Conservation (phyloP, 75 land plant species). For the Pinus tabuliformis region DNA sequence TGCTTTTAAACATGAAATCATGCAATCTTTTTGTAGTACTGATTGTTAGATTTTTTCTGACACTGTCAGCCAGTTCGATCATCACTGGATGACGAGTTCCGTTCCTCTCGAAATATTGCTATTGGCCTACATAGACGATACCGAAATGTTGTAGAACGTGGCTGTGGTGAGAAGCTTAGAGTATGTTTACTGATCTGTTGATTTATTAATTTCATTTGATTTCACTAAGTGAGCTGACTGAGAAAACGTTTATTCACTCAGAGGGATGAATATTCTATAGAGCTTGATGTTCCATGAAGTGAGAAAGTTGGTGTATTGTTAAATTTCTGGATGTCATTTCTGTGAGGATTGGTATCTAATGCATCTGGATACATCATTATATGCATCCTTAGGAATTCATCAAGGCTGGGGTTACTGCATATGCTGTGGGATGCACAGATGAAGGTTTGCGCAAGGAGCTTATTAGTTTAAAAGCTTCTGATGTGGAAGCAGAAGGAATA, state of each 20-base stretch:
- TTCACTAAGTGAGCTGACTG: neutral
- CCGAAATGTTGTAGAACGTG: conserved; percentile 66
- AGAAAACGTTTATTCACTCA: neutral
- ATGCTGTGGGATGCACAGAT: conserved; percentile 93
- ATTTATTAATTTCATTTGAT: neutral
- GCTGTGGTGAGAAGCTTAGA: conserved; percentile 71
- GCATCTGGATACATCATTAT: neutral
- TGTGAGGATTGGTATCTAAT: neutral
- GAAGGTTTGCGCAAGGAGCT: conserved; percentile 85
- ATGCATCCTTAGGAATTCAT: conserved; percentile 66
- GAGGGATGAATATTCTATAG: neutral
- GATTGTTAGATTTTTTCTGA: neutral
- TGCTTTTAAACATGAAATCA: neutral
- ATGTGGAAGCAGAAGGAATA: conserved; percentile 38
- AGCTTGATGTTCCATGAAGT: neutral
- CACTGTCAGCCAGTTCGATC: conserved; percentile 21
- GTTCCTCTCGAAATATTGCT: conserved; percentile 82
- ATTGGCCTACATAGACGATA: conserved; percentile 72
- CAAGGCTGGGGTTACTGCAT: conserved; percentile 86
- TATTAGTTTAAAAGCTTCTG: conserved; percentile 46
- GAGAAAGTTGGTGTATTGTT: neutral
- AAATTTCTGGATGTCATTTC: neutral
- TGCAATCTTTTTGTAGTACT: neutral
- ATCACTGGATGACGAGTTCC: conserved; percentile 73
- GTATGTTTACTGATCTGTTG: conserved; percentile 24